These are phyloP conservation scores for Eucalyptus cloeziana DNA, from an alignment of 345 rosid species.

Conservation along the genomic window DNA sequence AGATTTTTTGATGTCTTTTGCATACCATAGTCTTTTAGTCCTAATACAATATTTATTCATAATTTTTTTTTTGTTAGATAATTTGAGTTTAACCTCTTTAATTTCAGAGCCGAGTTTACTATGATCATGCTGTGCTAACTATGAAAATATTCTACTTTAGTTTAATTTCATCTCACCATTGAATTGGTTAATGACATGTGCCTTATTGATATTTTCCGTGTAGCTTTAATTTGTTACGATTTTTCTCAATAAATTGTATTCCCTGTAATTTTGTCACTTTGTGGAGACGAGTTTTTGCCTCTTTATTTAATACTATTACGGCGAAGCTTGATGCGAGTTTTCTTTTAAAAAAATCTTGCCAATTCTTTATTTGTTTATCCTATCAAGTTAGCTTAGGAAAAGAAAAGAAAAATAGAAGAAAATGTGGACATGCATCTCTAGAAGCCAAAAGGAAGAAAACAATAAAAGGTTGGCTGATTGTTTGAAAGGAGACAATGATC, in stretches of 20 bases:
- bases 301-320: too few relatives aligned
- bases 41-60: background rate
- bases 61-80: background rate
- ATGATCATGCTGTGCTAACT: too few relatives aligned
- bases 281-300: background rate
- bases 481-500: background rate
- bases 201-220: background rate
- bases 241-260: background rate
- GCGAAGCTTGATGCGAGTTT: too few relatives aligned
- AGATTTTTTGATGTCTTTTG: too few relatives aligned
- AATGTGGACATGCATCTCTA: background rate
- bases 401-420: background rate
- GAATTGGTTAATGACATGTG: background rate
- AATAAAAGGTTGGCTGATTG: background rate
- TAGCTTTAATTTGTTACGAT: background rate
- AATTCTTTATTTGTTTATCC: background rate
- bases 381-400: background rate
- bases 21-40: background rate
- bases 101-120: too few relatives aligned
- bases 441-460: background rate
- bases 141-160: too few relatives aligned
- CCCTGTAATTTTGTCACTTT: background rate
- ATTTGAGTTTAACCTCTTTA: background rate
- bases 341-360: background rate
- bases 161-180: background rate